Conservation (phyloP, 805 yeast genomes). For the Teunomyces atbi region DNA sequence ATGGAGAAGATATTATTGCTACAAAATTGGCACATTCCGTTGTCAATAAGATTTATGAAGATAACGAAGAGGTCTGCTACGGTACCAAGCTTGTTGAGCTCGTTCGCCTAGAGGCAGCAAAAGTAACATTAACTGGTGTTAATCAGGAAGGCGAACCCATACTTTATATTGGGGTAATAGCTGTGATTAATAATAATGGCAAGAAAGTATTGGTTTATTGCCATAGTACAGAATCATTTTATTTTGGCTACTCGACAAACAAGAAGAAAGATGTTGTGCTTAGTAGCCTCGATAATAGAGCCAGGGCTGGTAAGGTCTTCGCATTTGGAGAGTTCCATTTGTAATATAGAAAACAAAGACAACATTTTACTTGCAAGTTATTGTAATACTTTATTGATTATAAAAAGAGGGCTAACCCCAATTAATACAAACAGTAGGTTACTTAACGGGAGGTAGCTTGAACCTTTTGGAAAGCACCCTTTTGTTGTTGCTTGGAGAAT, state of each 20-base stretch:
- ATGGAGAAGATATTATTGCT: constrained; percentile 53
- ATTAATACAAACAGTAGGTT: constrained; percentile 11
- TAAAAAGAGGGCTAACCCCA: constrained; percentile 10
- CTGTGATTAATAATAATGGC: constrained; percentile 15
- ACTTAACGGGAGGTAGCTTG: constrained; percentile 93
- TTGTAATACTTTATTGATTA: constrained; percentile 12
- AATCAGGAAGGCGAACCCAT: constrained; percentile 9
- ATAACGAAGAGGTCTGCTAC: constrained; percentile 15
- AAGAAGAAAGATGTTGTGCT: constrained; percentile 19
- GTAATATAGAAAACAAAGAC: constrained; percentile 3
- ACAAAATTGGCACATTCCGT: constrained; percentile 39
- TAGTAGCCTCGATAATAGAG: constrained; percentile 18
- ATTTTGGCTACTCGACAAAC: constrained; percentile 20
- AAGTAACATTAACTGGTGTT: constrained; percentile 12
- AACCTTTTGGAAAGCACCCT: constrained; percentile 98
- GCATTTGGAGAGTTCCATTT: constrained; percentile 27
- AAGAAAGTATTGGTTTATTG: constrained; percentile 26
- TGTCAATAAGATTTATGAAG: constrained; percentile 13
- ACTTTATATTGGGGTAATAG: constrained; percentile 33
- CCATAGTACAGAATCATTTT: constrained; percentile 34
- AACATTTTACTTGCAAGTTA: background rate
- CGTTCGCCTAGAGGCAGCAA: constrained; percentile 11
- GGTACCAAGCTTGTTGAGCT: constrained; percentile 17
- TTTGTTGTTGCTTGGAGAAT: constrained; percentile 93
- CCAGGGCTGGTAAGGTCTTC: constrained; percentile 18